These are phyloP conservation scores for Aspergillus sp. DNA, from an alignment of 2,329 filamentous ascomycete genomes.

Conservation along the genomic window DNA sequence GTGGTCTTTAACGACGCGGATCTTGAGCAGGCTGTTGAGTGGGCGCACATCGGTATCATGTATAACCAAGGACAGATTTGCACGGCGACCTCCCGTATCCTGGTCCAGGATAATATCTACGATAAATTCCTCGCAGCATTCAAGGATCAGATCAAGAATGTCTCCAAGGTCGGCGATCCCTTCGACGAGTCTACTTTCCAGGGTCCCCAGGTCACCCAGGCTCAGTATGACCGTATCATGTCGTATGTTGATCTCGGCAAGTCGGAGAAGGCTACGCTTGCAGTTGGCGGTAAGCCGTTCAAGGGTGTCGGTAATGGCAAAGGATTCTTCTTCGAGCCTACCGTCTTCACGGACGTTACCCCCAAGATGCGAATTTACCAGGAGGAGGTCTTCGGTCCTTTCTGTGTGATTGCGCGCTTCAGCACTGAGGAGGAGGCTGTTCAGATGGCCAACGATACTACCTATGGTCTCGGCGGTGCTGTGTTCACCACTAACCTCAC, in stretches of 20 bases:
- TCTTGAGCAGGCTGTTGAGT: conserved; percentile 67
- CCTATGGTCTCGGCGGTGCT: conserved; percentile 35
- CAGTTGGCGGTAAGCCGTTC: conserved; percentile 61
- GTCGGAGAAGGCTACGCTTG: conserved; percentile 67
- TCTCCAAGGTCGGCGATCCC: conserved; percentile 37
- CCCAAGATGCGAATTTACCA: conserved; percentile 59
- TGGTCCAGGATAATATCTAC: conserved; percentile 57
- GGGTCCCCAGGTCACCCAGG: conserved; percentile 37
- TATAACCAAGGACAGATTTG: conserved; percentile 39
- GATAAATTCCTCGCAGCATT: conserved; percentile 34
- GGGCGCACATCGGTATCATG: conserved; percentile 60
- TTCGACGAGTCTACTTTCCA: conserved; percentile 39
- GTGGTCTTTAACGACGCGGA: conserved; percentile 67
- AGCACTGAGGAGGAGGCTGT: conserved; percentile 60
- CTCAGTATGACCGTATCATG: conserved; percentile 54
- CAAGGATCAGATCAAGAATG: conserved; percentile 29
- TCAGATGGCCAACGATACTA: conserved; percentile 58
- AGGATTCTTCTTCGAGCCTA: conserved; percentile 64
- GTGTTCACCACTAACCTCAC: conserved; percentile 56
- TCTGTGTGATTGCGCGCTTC: conserved; percentile 59
- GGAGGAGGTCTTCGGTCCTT: conserved; percentile 64
- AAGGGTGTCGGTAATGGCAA: conserved; percentile 57
- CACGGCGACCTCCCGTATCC: conserved; percentile 44
- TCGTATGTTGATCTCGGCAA: conserved; percentile 69
- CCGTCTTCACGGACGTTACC: conserved; percentile 59